These are phyloP conservation scores for Hymenoscyphus repandus DNA, from an alignment of 2,329 filamentous ascomycete species.

Conservation along the genomic window DNA sequence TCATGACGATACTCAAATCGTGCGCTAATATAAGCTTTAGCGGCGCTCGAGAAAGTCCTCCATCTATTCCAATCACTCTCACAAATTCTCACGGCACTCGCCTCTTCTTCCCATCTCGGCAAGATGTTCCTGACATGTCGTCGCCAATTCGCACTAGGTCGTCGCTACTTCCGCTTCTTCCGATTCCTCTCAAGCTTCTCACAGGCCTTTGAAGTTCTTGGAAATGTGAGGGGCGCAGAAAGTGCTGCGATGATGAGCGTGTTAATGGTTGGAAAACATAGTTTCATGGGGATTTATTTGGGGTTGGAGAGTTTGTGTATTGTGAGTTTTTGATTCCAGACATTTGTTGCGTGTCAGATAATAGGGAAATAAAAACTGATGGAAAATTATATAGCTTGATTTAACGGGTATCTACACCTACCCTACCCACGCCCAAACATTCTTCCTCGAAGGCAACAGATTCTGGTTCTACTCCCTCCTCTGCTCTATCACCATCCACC, in stretches of 20 bases:
- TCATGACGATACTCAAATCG: no score
- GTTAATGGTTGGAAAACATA: constrained; percentile 52
- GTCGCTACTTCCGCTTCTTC: constrained; percentile 64
- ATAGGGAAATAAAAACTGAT: neutral
- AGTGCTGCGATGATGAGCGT: constrained; percentile 30
- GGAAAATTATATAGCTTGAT: constrained; percentile 27
- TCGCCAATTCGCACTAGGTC: constrained; percentile 40
- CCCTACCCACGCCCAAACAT: constrained; percentile 34
- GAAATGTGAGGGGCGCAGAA: neutral
- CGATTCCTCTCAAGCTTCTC: constrained; percentile 59
- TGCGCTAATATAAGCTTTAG: no score
- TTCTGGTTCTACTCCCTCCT: constrained; percentile 60
- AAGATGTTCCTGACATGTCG: constrained; percentile 33
- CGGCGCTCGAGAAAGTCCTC: constrained; percentile 55
- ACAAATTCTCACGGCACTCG: constrained; percentile 43
- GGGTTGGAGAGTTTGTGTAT: constrained; percentile 61
- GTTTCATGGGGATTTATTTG: constrained; percentile 61
- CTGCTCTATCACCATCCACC: constrained; percentile 33
- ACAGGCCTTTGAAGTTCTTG: constrained; percentile 42
- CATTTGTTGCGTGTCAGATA: constrained; percentile 19
- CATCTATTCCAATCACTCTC: constrained; percentile 50
- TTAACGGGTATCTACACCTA: constrained; percentile 45
- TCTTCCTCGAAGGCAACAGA: constrained; percentile 57
- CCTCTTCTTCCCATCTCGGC: constrained; percentile 33
- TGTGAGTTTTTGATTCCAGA: constrained; percentile 45